Conservation (phyloP, 495 filamentous ascomycete species). For the Penicillium canescens region DNA sequence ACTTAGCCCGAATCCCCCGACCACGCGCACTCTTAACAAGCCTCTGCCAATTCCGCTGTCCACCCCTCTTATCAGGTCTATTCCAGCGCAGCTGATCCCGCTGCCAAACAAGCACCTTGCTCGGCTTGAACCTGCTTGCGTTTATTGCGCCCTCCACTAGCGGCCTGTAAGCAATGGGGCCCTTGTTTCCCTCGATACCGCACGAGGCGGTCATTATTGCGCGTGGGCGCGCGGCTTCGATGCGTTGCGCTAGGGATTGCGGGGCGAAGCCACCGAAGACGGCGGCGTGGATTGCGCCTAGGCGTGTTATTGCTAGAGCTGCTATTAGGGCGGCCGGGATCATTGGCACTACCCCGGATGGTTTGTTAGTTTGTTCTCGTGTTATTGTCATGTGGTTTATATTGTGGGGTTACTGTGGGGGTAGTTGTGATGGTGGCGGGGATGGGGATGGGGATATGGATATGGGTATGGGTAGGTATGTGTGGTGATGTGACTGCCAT, state of each 20-base stretch:
- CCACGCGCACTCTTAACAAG: conserved; percentile 66
- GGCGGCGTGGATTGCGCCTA: conserved; percentile 87
- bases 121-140: conserved; percentile 61
- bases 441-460: too few relatives aligned
- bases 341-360: conserved; percentile 75
- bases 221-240: conserved; percentile 75
- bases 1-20: conserved; percentile 62
- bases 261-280: conserved; percentile 93
- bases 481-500: too few relatives aligned
- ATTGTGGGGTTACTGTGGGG: background rate
- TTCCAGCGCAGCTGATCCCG: conserved; percentile 76
- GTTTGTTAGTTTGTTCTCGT: background rate
- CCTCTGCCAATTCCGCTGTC: conserved; percentile 78
- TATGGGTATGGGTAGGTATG: too few relatives aligned
- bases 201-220: conserved; percentile 87
- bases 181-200: conserved; percentile 86
- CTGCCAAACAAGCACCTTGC: conserved; percentile 73
- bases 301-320: conserved; percentile 74
- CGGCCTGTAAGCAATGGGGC: conserved; percentile 66
- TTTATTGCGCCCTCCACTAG: conserved; percentile 68
- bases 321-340: conserved; percentile 85
- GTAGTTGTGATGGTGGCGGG: background rate
- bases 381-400: too few relatives aligned
- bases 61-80: conserved; percentile 57
- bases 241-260: conserved; percentile 79